phyloP scores from a whole-genome alignment of 352 stramenopile genomes.

The Globisporangium splendens region DNA sequence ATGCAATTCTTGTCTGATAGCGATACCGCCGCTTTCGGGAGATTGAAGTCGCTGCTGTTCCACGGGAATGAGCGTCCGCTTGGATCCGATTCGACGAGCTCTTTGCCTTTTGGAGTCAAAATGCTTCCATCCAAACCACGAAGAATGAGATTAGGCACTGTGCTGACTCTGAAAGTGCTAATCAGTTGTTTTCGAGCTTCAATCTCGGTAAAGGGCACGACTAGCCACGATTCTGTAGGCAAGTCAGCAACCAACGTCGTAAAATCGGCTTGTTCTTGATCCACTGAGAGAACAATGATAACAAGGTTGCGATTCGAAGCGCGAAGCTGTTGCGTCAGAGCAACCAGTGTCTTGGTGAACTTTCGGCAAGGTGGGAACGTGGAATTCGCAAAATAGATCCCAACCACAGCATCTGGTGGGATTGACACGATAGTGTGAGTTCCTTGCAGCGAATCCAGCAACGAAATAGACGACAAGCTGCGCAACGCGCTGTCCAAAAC shows the following conservation, averaged over 20 bases:
- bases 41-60: constrained; percentile 41
- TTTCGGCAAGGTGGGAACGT: constrained; percentile 43
- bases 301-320: constrained; percentile 45
- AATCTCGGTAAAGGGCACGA: constrained; percentile 75
- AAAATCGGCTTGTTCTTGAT: constrained; percentile 62
- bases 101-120: constrained; percentile 65
- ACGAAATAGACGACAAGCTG: constrained; percentile 50
- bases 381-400: constrained; percentile 68
- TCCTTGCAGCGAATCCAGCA: constrained; percentile 76
- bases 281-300: constrained; percentile 75
- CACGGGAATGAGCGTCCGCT: constrained; percentile 65
- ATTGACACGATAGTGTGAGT: constrained; percentile 54
- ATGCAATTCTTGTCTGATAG: constrained; percentile 66
- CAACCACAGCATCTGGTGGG: constrained; percentile 51
- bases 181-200: constrained; percentile 68
- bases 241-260: constrained; percentile 48
- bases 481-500: constrained; percentile 57
- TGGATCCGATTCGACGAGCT: constrained; percentile 63
- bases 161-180: constrained; percentile 53
- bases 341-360: constrained; percentile 49
- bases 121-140: constrained; percentile 47
- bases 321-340: constrained; percentile 43
- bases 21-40: constrained; percentile 46
- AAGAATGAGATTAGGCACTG: constrained; percentile 63
- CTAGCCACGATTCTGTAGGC: constrained; percentile 51